Evolutionary conservation across 164 flowering plant genomes (phyloP).

Genomic region (Cinnamomum chago): DNA sequence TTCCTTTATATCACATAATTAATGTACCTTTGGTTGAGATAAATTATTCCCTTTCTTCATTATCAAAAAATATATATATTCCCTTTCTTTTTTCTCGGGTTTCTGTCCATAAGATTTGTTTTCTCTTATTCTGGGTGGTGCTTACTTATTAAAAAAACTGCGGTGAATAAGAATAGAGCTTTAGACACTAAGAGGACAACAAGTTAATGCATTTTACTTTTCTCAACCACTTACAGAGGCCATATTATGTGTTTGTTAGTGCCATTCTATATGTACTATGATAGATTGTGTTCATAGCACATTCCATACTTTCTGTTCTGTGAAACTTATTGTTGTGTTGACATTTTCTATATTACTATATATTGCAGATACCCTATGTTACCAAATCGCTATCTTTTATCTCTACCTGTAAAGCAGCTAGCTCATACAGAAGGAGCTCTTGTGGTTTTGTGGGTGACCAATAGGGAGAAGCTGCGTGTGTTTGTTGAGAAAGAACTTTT

Average conservation of each 20-base stretch:
- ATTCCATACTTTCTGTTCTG: background rate
- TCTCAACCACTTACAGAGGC: too few relatives aligned
- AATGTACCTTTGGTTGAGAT: background rate
- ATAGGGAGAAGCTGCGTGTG: slow-evolving; percentile 70
- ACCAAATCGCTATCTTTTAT: slow-evolving; percentile 76
- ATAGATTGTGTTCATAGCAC: background rate
- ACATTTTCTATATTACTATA: slow-evolving; percentile 8
- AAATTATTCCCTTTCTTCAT: background rate
- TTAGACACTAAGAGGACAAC: too few relatives aligned
- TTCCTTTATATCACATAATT: background rate
- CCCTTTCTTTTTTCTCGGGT: too few relatives aligned
- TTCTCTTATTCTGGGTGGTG: too few relatives aligned
- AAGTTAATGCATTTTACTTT: too few relatives aligned
- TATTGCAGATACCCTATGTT: slow-evolving; percentile 72
- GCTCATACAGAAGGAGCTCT: slow-evolving; percentile 72
- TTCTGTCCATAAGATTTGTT: too few relatives aligned
- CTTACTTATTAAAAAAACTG: too few relatives aligned
- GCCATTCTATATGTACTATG: background rate
- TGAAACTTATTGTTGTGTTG: slow-evolving; percentile 5
- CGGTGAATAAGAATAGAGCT: too few relatives aligned
- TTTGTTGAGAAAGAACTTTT: slow-evolving; percentile 85
- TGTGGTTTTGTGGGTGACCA: slow-evolving; percentile 95
- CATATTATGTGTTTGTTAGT: too few relatives aligned
- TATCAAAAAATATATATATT: background rate
- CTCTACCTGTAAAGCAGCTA: slow-evolving; percentile 80